Percentiles rank a stretch among this genome's conserved stretches.
Evolutionary conservation across 176 grass and related monocot species (phyloP).

Genomic region (Hordeum vulgare): DNA sequence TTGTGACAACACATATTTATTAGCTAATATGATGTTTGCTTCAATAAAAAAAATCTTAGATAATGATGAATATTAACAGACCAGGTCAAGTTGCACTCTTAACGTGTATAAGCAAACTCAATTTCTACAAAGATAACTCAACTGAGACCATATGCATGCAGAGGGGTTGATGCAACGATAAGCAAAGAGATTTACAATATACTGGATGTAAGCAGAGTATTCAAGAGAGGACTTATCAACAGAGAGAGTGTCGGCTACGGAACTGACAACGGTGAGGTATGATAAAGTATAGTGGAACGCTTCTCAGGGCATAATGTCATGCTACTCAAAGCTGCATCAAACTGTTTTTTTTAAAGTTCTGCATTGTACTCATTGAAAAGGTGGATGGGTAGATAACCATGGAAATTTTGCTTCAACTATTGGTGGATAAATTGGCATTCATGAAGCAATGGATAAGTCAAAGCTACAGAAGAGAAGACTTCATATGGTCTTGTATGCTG

Average conservation of each 20-base stretch:
- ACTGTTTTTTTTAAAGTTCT: too few relatives aligned
- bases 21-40: neutral
- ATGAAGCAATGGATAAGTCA: neutral
- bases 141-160: neutral
- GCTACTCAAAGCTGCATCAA: too few relatives aligned
- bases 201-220: too few relatives aligned
- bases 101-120: neutral
- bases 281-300: too few relatives aligned
- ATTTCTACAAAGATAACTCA: neutral
- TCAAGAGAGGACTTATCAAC: too few relatives aligned
- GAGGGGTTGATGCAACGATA: neutral
- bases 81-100: too few relatives aligned
- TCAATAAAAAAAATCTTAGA: neutral
- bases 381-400: too few relatives aligned
- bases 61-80: neutral
- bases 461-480: neutral
- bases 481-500: neutral
- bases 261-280: too few relatives aligned
- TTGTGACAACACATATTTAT: neutral
- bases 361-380: too few relatives aligned
- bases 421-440: neutral
- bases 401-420: too few relatives aligned
- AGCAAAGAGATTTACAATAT: neutral
- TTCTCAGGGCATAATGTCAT: too few relatives aligned
- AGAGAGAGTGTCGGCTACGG: too few relatives aligned